These are phyloP conservation scores for Rhodotorula babjevae DNA, from an alignment of 768 basidiomycete species.

Conservation along the genomic window DNA sequence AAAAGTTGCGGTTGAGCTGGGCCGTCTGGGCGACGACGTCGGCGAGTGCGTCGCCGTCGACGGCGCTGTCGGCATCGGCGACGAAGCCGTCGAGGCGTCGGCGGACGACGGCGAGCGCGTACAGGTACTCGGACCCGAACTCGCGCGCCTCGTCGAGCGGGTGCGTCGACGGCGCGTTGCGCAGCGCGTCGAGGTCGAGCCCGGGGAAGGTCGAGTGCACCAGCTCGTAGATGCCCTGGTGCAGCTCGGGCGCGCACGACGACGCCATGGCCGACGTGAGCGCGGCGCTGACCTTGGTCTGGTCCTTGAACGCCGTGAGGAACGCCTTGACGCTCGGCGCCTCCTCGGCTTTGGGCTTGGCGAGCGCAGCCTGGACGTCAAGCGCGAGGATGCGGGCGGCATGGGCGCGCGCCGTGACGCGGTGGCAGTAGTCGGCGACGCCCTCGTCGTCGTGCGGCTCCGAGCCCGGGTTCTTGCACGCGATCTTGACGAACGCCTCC, in stretches of 20 bases:
- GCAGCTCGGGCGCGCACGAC: slow-evolving; percentile 63
- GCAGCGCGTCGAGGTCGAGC: slow-evolving; percentile 63
- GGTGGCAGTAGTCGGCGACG: slow-evolving; percentile 60
- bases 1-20: slow-evolving; percentile 81
- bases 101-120: slow-evolving; percentile 58
- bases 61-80: slow-evolving; percentile 50
- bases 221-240: slow-evolving; percentile 58
- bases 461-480: slow-evolving; percentile 51
- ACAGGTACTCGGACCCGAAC: slow-evolving; percentile 74
- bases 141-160: slow-evolving; percentile 57
- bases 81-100: slow-evolving; percentile 56
- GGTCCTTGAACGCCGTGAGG: slow-evolving; percentile 13
- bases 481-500: slow-evolving; percentile 61
- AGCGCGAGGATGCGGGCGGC: slow-evolving; percentile 68
- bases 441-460: slow-evolving; percentile 54
- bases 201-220: slow-evolving; percentile 58
- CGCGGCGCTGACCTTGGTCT: slow-evolving; percentile 20
- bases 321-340: slow-evolving; percentile 27
- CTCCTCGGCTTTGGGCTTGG: slow-evolving; percentile 9
- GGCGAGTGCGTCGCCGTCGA: slow-evolving; percentile 28
- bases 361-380: slow-evolving; percentile 56
- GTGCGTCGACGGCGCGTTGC: slow-evolving; percentile 56
- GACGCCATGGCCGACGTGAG: slow-evolving; percentile 47
- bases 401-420: slow-evolving; percentile 65
- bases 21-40: slow-evolving; percentile 59